Base-by-base conservation (phyloP, 225 moss, liverwort and hornwort species). In the Marchantia polymorpha region DNA sequence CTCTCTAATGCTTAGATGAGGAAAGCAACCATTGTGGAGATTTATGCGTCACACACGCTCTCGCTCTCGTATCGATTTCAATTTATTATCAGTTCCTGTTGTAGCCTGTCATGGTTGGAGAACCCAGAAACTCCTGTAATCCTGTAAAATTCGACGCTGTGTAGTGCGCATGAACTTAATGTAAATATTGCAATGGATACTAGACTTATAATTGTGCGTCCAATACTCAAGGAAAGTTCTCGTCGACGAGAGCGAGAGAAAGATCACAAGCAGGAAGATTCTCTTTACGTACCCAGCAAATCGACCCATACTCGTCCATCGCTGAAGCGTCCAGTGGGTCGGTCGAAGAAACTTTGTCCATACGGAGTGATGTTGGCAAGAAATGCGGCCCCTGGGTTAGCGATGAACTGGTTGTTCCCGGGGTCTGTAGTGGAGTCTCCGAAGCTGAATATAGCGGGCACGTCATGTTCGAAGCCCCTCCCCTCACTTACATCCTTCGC, bases 381-480 rank as follows among this genome's bases (percentile, higher is more conserved):
- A 20, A 81, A 81, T 12, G 78, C 27, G 12, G 78, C 55, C 19
- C 1, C 23, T 39, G 29, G 69, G 14, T 30, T 49, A 3, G 0
- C 22, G 52, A 82, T 74, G 49, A 79, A 0, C 61, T 78, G 78
- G 85, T 85, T 85, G 26, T 78, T 85, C 27, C 85, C 85, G 0
- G 75, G 79, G 39, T 85, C 85, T 78, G 63, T 70, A 11, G 85
- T 85, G 20, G 82, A 82, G 65, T 85, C 85, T 7, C 85, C 85
- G 29, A 85, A 85, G n/a, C 61, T 64, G 61, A 85, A 85, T 11
- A 85, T 52, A 39, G 82, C 85, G 49, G 82, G 85, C 19, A 85
- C 79, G 15, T 63, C 22, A 55, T 12, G 16, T 4, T 55, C 54
- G 16, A 55, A 55, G 12, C 54, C 54, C 12, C 13, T 12, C 16